Percentiles rank a stretch among this genome's conserved stretches.
Conservation (phyloP, 805 yeast species). For the Peterozyma toletana region DNA sequence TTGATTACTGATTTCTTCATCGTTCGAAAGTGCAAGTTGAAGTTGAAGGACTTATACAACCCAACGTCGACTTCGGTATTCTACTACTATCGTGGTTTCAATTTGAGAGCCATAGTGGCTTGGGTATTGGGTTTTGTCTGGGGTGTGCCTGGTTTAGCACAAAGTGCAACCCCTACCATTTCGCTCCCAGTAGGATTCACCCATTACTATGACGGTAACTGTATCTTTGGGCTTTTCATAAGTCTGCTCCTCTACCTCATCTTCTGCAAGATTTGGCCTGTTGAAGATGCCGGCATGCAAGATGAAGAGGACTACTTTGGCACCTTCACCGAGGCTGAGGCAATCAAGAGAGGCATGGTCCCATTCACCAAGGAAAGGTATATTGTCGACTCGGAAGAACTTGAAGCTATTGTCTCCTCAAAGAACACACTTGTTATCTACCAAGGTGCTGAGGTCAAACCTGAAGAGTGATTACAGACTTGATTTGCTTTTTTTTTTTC, state of each 20-base stretch:
- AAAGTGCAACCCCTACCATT: conserved; percentile 18
- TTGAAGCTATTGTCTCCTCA: too few species aligned
- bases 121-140: conserved; percentile 36
- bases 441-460: too few species aligned
- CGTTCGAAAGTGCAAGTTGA: conserved; percentile 29
- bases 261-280: conserved; percentile 27
- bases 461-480: too few species aligned
- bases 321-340: conserved; percentile 23
- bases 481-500: too few species aligned
- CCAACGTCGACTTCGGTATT: conserved; percentile 20
- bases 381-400: too few species aligned
- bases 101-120: conserved; percentile 31
- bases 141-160: conserved; percentile 41
- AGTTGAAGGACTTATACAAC: conserved; percentile 33
- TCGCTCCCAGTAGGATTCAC: conserved; percentile 31
- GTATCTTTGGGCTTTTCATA: conserved; percentile 33
- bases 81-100: conserved; percentile 34
- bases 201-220: conserved; percentile 35
- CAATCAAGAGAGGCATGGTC: conserved; percentile 21
- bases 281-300: conserved; percentile 21
- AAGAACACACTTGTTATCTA: too few species aligned
- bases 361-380: conserved; percentile 10
- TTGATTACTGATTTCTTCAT: conserved; percentile 30
- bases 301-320: conserved; percentile 27
- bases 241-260: conserved; percentile 29